Conservation (phyloP, 306 rosid species). For the Trichosanthes cucumerina region DNA sequence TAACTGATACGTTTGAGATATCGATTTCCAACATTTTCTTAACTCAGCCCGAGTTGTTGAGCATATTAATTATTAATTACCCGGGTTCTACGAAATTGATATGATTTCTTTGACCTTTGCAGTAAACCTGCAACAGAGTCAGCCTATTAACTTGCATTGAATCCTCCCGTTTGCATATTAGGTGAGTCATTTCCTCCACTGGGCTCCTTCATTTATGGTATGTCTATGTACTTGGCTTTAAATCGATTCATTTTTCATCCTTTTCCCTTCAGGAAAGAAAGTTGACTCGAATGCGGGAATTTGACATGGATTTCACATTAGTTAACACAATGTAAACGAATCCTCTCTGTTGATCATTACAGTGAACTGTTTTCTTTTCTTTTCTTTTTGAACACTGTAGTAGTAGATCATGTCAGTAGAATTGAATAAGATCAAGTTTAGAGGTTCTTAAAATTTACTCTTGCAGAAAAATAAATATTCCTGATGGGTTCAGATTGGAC, state of each 20-base stretch:
- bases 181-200: background rate
- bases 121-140: background rate
- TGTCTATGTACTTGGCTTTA: background rate
- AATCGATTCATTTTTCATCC: background rate
- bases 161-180: background rate
- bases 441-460: background rate
- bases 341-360: background rate
- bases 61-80: background rate
- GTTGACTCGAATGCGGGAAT: background rate
- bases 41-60: background rate
- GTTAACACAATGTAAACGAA: background rate
- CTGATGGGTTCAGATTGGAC: background rate
- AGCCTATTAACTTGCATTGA: background rate
- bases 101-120: background rate
- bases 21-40: background rate
- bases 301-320: background rate
- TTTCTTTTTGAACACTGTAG: background rate
- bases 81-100: background rate
- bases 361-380: background rate
- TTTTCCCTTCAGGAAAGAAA: background rate
- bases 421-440: background rate
- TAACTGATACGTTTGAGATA: background rate
- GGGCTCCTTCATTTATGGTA: background rate
- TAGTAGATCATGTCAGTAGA: background rate
- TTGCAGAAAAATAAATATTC: conserved; percentile 2